Base-by-base conservation (phyloP, 306 rosid genomes). In the Fragaria iinumae region DNA sequence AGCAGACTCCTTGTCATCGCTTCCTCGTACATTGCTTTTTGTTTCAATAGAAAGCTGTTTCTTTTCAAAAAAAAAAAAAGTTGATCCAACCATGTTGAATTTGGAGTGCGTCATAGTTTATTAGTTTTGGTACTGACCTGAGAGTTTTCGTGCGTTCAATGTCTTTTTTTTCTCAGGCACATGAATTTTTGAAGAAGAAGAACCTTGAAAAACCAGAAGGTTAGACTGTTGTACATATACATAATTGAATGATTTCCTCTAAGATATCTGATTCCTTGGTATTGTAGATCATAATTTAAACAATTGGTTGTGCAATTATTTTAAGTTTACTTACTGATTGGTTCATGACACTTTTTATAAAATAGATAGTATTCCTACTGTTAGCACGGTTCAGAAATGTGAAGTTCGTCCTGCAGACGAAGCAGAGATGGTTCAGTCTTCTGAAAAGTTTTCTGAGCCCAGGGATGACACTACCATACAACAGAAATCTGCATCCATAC, bases 151-250 rank as follows among this genome's bases (percentile, higher is more conserved):
- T n/a, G 53, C 3, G 25, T 52, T 10, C 29, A 36, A 60, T 65
- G 66, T 60, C 70, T 53, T 69, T 82, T 73, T 73, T 80, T 77
- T 47, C 2, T 67, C 90, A 96, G 99, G 99, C 96, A 16, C 97
- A 89, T 20, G 96, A 89, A 55, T 67, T 88, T 78, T 82, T 91
- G 87, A 87, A 83, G 86, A 87, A 83, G 86, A 95, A 92, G 81
- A 84, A 73, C 68, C 84, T 83, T 23, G 92, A 82, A 79, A 84
- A 83, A 75, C 86, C 55, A 65, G 78, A 79, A 86, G 96, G 96
- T 89, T 64, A 44, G 83, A 71, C 72, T 62, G 59, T 56, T 76
- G 32, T 44, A 76, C 62, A 75, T 67, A 66, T 69, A 39, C 79
- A 52, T 68, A 55, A 67, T 50, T 71, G 23, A 18, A 56, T 27